Evolutionary conservation across 306 rosid species (phyloP).

Genomic region (Sophora flavescens): DNA sequence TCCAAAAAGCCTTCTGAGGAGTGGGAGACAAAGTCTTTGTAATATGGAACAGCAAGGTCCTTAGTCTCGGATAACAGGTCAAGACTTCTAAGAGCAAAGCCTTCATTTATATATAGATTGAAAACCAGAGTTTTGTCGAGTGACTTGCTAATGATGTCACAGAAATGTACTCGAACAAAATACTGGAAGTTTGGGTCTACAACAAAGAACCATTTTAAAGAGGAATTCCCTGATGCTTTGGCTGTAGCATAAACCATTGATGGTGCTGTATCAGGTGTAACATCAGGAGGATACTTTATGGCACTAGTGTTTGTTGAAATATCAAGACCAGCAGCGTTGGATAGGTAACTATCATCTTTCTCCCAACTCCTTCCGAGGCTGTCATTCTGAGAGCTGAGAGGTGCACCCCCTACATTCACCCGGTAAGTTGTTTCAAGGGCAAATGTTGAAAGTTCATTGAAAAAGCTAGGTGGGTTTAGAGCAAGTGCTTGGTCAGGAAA

Average conservation of each 20-base stretch:
- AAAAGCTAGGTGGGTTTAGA: conserved; percentile 56
- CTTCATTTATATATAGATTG: conserved; percentile 64
- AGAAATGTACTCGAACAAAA: conserved; percentile 68
- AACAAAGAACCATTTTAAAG: conserved; percentile 56
- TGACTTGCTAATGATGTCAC: conserved; percentile 68
- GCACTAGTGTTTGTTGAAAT: conserved; percentile 50
- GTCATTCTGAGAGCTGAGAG: conserved; percentile 58
- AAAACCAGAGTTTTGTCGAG: conserved; percentile 60
- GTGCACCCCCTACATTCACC: conserved; percentile 64
- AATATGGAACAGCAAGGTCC: conserved; percentile 60
- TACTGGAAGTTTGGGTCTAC: conserved; percentile 62
- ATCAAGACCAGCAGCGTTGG: conserved; percentile 55
- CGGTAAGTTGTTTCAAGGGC: conserved; percentile 67
- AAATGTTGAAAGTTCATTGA: conserved; percentile 47
- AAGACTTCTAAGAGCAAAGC: conserved; percentile 48
- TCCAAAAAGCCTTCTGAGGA: conserved; percentile 57
- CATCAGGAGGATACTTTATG: conserved; percentile 42
- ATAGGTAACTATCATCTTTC: conserved; percentile 60
- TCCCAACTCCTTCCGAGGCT: conserved; percentile 70
- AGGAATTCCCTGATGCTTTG: conserved; percentile 12
- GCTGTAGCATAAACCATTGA: conserved; percentile 71
- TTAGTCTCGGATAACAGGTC: conserved; percentile 61
- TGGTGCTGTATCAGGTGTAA: conserved; percentile 61
- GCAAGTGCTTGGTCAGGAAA: conserved; percentile 54
- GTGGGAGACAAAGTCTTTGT: conserved; percentile 60